Evolutionary conservation across 176 grass and related monocot genomes (phyloP).

Genomic region (Eragrostis nindensis): DNA sequence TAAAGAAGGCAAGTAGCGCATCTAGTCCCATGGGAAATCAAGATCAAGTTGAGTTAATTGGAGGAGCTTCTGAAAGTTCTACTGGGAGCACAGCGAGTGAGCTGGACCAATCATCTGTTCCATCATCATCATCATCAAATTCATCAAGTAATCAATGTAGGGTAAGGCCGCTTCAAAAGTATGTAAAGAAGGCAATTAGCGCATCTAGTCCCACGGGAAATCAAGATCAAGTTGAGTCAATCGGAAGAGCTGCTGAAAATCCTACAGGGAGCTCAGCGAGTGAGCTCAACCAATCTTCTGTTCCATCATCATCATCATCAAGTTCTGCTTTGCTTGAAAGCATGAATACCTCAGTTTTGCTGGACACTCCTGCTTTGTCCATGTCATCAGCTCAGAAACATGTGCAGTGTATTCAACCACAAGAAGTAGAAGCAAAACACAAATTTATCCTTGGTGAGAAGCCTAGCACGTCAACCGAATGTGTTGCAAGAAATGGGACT

Average conservation of each 20-base stretch:
- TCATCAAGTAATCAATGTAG: too few species aligned
- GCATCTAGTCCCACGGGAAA: not conserved
- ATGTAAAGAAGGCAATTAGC: constrained; percentile 33
- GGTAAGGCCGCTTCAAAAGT: constrained; percentile 44
- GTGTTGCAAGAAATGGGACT: constrained; percentile 29
- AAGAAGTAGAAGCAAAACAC: not conserved
- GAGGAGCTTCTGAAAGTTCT: constrained; percentile 17
- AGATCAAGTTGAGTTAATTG: constrained; percentile 10
- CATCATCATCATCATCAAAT: too few species aligned
- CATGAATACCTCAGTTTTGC: not conserved
- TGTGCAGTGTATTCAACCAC: not conserved
- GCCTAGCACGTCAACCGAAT: constrained; percentile 7
- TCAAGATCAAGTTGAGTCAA: constrained; percentile 11
- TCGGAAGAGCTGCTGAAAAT: constrained; percentile 15
- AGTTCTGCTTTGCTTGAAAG: constrained; percentile 4
- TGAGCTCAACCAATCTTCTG: constrained; percentile 31
- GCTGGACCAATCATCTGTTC: too few species aligned
- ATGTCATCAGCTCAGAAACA: constrained; percentile 8
- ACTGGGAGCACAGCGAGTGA: constrained; percentile 1
- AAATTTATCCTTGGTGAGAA: not conserved
- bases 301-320: constrained; percentile 25
- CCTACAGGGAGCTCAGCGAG: constrained; percentile 4
- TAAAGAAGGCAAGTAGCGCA: constrained; percentile 30
- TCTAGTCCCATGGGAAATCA: not conserved
- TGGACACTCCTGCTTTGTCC: constrained; percentile 9